phyloP scores from a whole-genome alignment of 108 stramenopile genomes.

The Cyclotella sp. region DNA sequence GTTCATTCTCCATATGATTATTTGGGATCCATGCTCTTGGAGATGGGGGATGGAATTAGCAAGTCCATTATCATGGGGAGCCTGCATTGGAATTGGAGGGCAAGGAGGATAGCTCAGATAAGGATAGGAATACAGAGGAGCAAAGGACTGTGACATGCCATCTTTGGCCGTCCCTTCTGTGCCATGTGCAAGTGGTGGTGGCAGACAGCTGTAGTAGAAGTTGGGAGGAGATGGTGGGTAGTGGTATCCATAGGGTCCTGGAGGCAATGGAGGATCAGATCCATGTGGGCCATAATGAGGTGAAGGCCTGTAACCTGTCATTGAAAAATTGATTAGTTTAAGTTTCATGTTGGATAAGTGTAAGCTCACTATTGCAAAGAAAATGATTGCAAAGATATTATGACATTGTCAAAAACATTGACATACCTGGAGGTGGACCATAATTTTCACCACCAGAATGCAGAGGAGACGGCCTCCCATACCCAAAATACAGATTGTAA shows the following conservation, averaged over 20 bases:
- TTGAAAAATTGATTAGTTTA: neutral
- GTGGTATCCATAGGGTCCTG: slow-evolving; percentile 13
- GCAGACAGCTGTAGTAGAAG: slow-evolving; percentile 16
- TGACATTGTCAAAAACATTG: neutral
- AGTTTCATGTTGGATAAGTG: neutral
- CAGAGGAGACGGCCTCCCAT: slow-evolving; percentile 11
- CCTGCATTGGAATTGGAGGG: slow-evolving; percentile 7
- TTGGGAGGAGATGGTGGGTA: slow-evolving; percentile 24
- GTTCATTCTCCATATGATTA: neutral
- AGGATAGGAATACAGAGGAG: slow-evolving; percentile 10
- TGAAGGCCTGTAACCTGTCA: slow-evolving; percentile 5
- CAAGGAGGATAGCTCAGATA: slow-evolving; percentile 4
- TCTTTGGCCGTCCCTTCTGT: neutral
- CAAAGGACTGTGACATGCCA: neutral
- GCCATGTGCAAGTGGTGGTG: neutral
- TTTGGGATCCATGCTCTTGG: neutral
- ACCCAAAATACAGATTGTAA: slow-evolving; percentile 20
- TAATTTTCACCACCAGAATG: neutral
- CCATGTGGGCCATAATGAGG: neutral
- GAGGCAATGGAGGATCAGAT: slow-evolving; percentile 9
- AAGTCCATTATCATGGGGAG: neutral
- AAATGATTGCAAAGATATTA: neutral
- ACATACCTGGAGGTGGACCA: slow-evolving; percentile 16
- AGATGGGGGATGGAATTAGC: slow-evolving; percentile 3
- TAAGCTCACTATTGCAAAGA: neutral